A percentile compares a stretch with the other conserved stretches of the same genome.
Conservation (phyloP, 1,139 yeast species). For the Debaryomycetaceae sp. region DNA sequence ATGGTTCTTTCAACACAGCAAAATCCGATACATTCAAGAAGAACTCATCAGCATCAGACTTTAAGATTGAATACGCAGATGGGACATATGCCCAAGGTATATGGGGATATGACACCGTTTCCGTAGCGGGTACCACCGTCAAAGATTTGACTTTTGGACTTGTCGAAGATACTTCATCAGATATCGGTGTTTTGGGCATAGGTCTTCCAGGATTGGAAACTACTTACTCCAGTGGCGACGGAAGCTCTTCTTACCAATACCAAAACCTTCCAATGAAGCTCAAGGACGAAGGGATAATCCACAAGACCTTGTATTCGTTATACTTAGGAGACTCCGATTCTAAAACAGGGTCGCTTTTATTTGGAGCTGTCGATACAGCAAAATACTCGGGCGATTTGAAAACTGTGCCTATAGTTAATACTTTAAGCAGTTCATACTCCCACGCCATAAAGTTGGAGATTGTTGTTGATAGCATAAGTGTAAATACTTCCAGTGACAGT, state of each 20-base stretch:
- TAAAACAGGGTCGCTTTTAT: constrained; percentile 34
- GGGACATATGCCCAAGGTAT: constrained; percentile 56
- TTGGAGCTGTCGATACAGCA: constrained; percentile 52
- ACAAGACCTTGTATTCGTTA: constrained; percentile 49
- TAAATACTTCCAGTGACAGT: constrained; percentile 10
- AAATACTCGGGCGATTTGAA: constrained; percentile 38
- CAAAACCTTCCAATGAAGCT: constrained; percentile 29
- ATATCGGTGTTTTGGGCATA: constrained; percentile 51
- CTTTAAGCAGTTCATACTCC: constrained; percentile 11
- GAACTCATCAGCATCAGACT: constrained; percentile 30
- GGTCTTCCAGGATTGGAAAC: constrained; percentile 54
- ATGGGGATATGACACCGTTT: constrained; percentile 50
- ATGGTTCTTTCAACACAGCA: constrained; percentile 39
- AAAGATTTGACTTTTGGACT: constrained; percentile 49
- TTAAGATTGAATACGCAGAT: constrained; percentile 60
- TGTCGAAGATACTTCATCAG: constrained; percentile 40
- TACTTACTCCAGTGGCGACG: constrained; percentile 16
- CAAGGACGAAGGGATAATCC: constrained; percentile 42
- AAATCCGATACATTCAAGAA: constrained; percentile 27
- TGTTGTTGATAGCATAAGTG: constrained; percentile 17
- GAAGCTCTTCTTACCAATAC: constrained; percentile 12
- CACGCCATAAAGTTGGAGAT: constrained; percentile 26
- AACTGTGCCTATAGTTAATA: constrained; percentile 28
- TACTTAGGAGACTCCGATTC: constrained; percentile 27
- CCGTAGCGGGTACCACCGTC: constrained; percentile 38